phyloP scores from a whole-genome alignment of 2,329 filamentous ascomycete genomes.

The Westerdykella ornata region DNA sequence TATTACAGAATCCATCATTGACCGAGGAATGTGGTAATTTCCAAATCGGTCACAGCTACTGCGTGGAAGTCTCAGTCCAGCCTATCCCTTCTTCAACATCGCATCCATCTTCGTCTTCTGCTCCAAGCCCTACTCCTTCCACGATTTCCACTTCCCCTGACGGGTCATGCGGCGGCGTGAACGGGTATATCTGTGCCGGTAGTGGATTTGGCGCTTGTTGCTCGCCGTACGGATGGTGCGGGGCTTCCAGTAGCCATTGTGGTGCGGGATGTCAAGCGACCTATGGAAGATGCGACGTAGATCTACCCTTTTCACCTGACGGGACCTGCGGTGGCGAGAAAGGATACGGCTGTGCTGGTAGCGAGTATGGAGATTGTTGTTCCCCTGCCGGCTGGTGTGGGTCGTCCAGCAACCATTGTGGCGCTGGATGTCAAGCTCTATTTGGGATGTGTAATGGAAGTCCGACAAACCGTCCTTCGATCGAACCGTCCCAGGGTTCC shows the following conservation, averaged over 20 bases:
- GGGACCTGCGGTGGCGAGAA: constrained; percentile 12
- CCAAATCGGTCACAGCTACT: no score
- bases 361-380: constrained; percentile 11
- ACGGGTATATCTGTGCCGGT: constrained; percentile 8
- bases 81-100: no score
- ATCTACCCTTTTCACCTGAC: constrained; percentile 8
- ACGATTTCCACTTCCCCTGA: constrained; percentile 7
- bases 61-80: no score
- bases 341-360: constrained; percentile 9
- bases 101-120: no score
- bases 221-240: constrained; percentile 10
- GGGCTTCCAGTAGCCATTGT: constrained; percentile 8
- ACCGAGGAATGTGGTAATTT: no score
- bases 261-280: constrained; percentile 11
- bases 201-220: constrained; percentile 13
- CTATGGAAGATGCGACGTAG: constrained; percentile 10
- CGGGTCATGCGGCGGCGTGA: constrained; percentile 9
- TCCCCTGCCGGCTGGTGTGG: constrained; percentile 7
- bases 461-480: no score
- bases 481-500: no score
- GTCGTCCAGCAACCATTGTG: constrained; percentile 4
- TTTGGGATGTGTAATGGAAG: no score
- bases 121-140: no score
- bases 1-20: no score
- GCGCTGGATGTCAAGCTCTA: constrained; percentile 7